Base-by-base conservation (phyloP, 2,329 filamentous ascomycete species). In the Byssothecium circinans region DNA sequence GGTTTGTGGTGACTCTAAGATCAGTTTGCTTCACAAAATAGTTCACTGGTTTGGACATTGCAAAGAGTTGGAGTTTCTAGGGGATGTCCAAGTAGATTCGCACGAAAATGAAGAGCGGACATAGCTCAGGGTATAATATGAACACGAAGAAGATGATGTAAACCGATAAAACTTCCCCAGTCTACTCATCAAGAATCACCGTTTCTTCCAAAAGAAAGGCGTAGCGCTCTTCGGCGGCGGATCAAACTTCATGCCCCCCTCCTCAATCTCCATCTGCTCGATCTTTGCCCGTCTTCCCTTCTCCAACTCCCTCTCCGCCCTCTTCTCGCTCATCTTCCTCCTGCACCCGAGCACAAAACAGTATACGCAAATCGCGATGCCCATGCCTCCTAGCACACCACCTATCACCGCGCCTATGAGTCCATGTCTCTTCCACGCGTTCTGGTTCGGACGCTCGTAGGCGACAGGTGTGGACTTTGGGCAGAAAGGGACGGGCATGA, bases 401-500 rank as follows among this genome's bases (percentile, higher is more conserved):
- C 71, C 71, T 8, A 74, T 41, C 1, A 73, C 68, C 2, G 70
- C 71, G 12, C 71, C 71, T 4, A 72, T 63, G 17, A 73, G 51
- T 2, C 71, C 71, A 34, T 70, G 61, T 22, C 53, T 56, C 30
- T 61, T 43, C 61, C 69, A 73, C 14, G 53, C 36, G n/a, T 45
- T 55, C 30, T 65, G 55, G 23, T 60, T 54, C 8, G 63, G 64
- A 10, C 55, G 58, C 25, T 55, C 39, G 33, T 73, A 72, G 0
- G 70, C 58, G 5, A 44, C 48, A 4, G 74, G 74, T 11, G 59
- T 62, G 2, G 67, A 58, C 17, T 64, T 65, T 1, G 73, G 68
- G 43, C 74, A 76, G 48, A 72, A 72, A 1, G 74, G 64, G 1
- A 58, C 53, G 5, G 74, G 73, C 62, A 72, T 71, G 48, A 75